phyloP scores from a whole-genome alignment of 257 asterid species.

The Hygrophila difformis region DNA sequence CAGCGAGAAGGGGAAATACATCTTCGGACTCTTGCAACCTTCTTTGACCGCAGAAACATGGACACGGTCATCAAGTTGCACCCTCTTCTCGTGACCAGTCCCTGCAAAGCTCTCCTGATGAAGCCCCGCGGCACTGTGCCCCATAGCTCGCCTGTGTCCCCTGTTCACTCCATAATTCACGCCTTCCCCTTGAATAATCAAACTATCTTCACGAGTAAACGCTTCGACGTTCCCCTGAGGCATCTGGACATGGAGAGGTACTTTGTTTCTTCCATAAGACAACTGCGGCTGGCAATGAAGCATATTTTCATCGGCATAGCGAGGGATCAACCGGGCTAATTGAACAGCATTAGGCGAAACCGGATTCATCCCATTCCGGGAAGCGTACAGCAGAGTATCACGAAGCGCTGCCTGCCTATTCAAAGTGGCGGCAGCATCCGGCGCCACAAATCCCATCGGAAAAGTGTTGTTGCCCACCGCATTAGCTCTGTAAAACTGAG shows the following conservation, averaged over 20 bases:
- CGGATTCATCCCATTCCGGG: conserved; percentile 27
- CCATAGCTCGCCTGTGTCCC: conserved; percentile 24
- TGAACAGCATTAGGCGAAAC: conserved; percentile 25
- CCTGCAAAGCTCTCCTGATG: conserved; percentile 23
- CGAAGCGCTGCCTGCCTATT: conserved; percentile 22
- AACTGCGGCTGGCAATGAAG: conserved; percentile 19
- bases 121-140: conserved; percentile 14
- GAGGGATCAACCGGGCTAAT: conserved; percentile 19
- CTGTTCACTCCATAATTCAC: conserved; percentile 23
- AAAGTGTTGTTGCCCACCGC: conserved; percentile 18
- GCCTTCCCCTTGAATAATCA: conserved; percentile 43
- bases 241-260: conserved; percentile 23
- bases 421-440: conserved; percentile 21
- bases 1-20: conserved; percentile 22
- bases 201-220: conserved; percentile 37
- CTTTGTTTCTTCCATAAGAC: conserved; percentile 26
- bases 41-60: conserved; percentile 23
- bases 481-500: conserved; percentile 24
- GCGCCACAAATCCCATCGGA: conserved; percentile 28
- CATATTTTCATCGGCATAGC: conserved; percentile 17
- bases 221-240: conserved; percentile 31
- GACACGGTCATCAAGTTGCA: conserved; percentile 21
- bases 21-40: conserved; percentile 18
- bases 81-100: conserved; percentile 31
- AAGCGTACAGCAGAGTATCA: conserved; percentile 21